Conservation (phyloP, 768 basidiomycete genomes). For the Leccinum obscurum region DNA sequence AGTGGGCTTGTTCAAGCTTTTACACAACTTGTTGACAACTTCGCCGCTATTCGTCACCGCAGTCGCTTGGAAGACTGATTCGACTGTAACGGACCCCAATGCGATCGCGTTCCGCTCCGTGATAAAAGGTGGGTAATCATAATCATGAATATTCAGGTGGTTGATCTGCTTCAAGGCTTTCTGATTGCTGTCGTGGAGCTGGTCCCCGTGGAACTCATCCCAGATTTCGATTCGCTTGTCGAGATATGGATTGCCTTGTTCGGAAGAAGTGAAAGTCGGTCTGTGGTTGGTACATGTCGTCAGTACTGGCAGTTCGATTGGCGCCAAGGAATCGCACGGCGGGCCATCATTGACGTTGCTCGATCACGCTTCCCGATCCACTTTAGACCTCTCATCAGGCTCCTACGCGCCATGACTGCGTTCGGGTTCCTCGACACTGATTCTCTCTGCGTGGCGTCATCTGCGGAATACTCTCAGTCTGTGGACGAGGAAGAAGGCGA, state of each 20-base stretch:
- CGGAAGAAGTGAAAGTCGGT: slow-evolving; percentile 63
- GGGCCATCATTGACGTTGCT: slow-evolving; percentile 81
- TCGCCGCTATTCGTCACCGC: slow-evolving; percentile 79
- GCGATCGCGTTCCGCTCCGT: slow-evolving; percentile 79
- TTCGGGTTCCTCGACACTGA: slow-evolving; percentile 77
- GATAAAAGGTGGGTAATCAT: slow-evolving; percentile 63
- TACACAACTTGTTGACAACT: slow-evolving; percentile 58
- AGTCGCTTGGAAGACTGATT: slow-evolving; percentile 65
- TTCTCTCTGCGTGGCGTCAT: slow-evolving; percentile 49
- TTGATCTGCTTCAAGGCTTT: slow-evolving; percentile 52
- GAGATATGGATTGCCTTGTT: slow-evolving; percentile 81
- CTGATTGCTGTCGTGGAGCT: slow-evolving; percentile 74
- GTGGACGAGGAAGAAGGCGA: slow-evolving; percentile 43
- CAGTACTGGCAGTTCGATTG: slow-evolving; percentile 87
- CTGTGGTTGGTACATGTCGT: slow-evolving; percentile 66
- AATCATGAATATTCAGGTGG: not conserved
- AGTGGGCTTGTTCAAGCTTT: slow-evolving; percentile 57
- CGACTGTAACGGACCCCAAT: slow-evolving; percentile 72
- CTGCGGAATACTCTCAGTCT: slow-evolving; percentile 45
- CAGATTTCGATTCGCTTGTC: slow-evolving; percentile 68
- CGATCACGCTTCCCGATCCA: slow-evolving; percentile 84
- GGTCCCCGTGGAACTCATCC: slow-evolving; percentile 72
- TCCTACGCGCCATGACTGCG: slow-evolving; percentile 77
- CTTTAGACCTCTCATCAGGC: slow-evolving; percentile 62
- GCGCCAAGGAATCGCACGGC: slow-evolving; percentile 62